Conservation (phyloP, 208 protist species). For the Strigomonas culicis region DNA sequence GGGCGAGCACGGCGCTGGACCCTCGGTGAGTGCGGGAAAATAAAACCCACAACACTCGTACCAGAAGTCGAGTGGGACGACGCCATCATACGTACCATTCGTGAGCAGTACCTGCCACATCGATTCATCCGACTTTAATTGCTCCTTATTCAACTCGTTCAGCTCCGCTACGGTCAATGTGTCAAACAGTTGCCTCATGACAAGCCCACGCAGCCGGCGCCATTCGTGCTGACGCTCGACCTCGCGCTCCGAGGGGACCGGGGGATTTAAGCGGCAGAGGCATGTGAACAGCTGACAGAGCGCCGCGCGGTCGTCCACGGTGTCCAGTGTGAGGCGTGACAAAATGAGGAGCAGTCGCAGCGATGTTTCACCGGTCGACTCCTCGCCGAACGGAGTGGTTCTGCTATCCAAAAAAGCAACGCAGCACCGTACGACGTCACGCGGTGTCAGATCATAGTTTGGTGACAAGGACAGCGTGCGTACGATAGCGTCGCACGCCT, state of each 20-base stretch:
- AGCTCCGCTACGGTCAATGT: slow-evolving; percentile 19
- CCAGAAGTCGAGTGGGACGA: slow-evolving; percentile 44
- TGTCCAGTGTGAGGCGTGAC: not conserved
- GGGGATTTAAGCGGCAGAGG: slow-evolving; percentile 11
- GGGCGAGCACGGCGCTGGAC: too few species aligned
- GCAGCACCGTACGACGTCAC: too few species aligned
- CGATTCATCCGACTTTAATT: too few species aligned
- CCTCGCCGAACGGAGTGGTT: too few species aligned
- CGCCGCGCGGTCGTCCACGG: not conserved
- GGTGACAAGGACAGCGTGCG: too few species aligned
- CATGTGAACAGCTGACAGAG: slow-evolving; percentile 14
- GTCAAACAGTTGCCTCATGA: slow-evolving; percentile 25
- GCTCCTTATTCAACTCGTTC: not conserved
- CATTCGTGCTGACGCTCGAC: slow-evolving; percentile 27
- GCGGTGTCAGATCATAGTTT: too few species aligned
- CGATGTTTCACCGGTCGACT: too few species aligned
- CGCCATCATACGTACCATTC: slow-evolving; percentile 29
- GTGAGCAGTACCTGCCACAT: slow-evolving; percentile 43
- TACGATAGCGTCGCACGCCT: too few species aligned
- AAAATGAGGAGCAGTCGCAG: not conserved
- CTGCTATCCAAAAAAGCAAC: too few species aligned
- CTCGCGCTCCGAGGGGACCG: slow-evolving; percentile 3
- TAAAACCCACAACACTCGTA: too few species aligned
- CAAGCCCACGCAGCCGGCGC: slow-evolving; percentile 54
- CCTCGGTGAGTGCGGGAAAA: too few species aligned